Base-by-base conservation (phyloP, 441 rosid species). In the Pelargonium myrrhifolium region DNA sequence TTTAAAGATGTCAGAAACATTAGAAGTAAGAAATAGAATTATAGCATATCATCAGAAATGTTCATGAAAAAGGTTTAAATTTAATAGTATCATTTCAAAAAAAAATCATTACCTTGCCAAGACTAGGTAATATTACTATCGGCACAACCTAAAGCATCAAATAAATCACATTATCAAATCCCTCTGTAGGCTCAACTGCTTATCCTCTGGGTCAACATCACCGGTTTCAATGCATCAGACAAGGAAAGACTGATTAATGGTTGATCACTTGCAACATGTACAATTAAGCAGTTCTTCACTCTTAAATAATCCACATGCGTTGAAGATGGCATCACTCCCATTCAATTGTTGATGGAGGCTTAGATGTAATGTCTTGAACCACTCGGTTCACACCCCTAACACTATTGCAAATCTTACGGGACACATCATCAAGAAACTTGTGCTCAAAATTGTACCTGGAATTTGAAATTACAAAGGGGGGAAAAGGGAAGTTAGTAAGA, bases 321-420 rank as follows among this genome's bases (percentile, higher is more conserved):
- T 66, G 65, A 69, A 22, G 47, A 39, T 53, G 69, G 72, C 14
- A 58, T 84, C 77, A 93, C 78, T 93, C 97, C 98, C 98, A 92
- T 72, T 94, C 97, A 42, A 94, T 92, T 3, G 97, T 94, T 69
- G 98, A 92, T 59, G 99, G 99, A 73, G 96, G 96, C 81, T 94
- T 92, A 9, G 97, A 89, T 73, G 98, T 94, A 14, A 94, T 89
- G 81, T 94, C 96, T 78, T 77, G 96, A 76, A 87, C 88, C 74
- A 94, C 94, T 69, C 98, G 82, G 78, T 94, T 94, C 35, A 94
- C 96, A 60, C 94, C 99, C 18, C 89, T 83, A 56, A 89, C 98
- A 21, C 81, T 86, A 71, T 90, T 90, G 73, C 99, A 94, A 64
- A 92, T 87, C 77, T 85, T 94, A 55, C 87, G 79, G 0, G 93